phyloP scores from a whole-genome alignment of 129 eudicot species.

The Chrysanthemum lavandulifolium region DNA sequence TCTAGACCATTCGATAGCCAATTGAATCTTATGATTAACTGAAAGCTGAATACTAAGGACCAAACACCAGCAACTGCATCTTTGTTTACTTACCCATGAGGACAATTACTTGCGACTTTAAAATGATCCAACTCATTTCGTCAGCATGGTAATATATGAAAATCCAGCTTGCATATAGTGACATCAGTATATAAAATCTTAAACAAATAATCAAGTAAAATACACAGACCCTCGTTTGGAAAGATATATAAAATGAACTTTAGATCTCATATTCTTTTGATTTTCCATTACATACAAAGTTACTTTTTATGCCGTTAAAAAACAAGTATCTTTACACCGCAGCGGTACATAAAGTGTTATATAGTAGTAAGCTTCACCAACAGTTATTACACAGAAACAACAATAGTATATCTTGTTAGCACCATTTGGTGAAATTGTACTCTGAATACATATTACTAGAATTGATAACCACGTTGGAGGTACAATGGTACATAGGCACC shows the following conservation, averaged over 20 bases:
- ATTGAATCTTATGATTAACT: background rate
- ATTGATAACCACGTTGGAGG: no score
- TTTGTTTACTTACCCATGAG: no score
- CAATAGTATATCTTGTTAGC: no score
- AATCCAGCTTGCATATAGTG: constrained; percentile 1
- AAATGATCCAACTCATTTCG: background rate
- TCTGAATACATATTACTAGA: no score
- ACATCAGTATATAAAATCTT: background rate
- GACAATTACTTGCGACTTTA: no score
- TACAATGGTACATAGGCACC: no score
- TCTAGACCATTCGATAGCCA: background rate
- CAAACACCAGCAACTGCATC: background rate
- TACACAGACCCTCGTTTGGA: background rate
- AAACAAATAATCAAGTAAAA: background rate
- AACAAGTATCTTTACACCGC: no score
- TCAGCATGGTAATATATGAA: constrained; percentile 3
- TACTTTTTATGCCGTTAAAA: no score
- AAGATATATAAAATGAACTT: background rate
- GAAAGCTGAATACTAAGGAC: constrained; percentile 4
- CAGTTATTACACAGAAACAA: no score
- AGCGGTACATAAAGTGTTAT: no score
- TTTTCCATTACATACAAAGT: background rate
- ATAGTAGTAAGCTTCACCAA: no score
- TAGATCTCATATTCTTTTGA: background rate
- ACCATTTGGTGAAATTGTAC: no score